These are phyloP conservation scores for Tylopilus vinaceipallidus DNA, from an alignment of 768 basidiomycete species.

Conservation along the genomic window DNA sequence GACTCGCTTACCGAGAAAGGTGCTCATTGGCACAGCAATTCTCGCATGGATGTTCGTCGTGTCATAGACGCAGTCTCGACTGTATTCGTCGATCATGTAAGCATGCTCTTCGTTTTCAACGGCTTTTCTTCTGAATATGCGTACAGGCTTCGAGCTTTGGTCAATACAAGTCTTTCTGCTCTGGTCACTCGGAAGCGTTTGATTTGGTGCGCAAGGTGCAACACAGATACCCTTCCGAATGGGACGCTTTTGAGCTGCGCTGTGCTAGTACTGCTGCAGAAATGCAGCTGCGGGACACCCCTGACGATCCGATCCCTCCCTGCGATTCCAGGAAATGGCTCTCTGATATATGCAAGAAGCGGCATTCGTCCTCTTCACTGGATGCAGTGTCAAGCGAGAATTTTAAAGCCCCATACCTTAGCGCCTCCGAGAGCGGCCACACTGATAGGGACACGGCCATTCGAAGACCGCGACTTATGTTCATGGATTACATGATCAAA, in stretches of 20 bases:
- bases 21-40: neutral
- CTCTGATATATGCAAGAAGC: conserved; percentile 37
- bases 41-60: conserved; percentile 43
- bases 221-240: conserved; percentile 64
- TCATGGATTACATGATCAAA: conserved; percentile 92
- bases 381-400: conserved; percentile 39
- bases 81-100: conserved; percentile 62
- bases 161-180: conserved; percentile 84
- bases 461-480: conserved; percentile 48
- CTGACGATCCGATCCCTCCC: conserved; percentile 2
- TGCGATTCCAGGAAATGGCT: conserved; percentile 8
- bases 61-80: conserved; percentile 41
- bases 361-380: conserved; percentile 50
- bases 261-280: conserved; percentile 58
- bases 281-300: conserved; percentile 21
- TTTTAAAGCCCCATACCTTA: conserved; percentile 33
- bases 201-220: conserved; percentile 68
- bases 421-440: conserved; percentile 32
- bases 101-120: conserved; percentile 7
- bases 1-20: conserved; percentile 13
- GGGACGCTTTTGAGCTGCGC: conserved; percentile 80
- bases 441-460: conserved; percentile 24
- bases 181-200: conserved; percentile 80
- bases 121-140: conserved; percentile 2
- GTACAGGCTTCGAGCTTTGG: conserved; percentile 69